Conservation (phyloP, 1,284 basidiomycete genomes). For the Taiwanofungus camphoratus region DNA sequence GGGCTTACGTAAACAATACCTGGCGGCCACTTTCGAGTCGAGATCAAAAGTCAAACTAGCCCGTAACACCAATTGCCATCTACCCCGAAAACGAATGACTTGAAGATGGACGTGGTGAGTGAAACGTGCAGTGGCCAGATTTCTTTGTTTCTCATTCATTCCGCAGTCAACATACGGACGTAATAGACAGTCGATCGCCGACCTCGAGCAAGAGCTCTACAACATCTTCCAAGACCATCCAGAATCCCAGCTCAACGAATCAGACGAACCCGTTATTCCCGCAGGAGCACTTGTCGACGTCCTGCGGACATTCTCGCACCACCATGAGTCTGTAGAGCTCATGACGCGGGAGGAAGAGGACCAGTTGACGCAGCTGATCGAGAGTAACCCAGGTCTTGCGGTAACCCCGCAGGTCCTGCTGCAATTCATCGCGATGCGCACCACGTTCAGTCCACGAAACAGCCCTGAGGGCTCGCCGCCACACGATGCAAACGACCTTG, state of each 20-base stretch:
- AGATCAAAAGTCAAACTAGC: neutral
- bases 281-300: constrained; percentile 64
- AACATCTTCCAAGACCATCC: constrained; percentile 62
- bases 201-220: constrained; percentile 62
- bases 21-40: too few relatives aligned
- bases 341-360: constrained; percentile 52
- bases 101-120: neutral
- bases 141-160: neutral
- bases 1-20: constrained; percentile 1
- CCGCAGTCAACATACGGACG: constrained; percentile 36
- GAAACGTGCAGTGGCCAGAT: too few relatives aligned
- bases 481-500: constrained; percentile 12
- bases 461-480: constrained; percentile 29
- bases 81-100: neutral
- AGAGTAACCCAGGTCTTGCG: constrained; percentile 54
- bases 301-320: constrained; percentile 51
- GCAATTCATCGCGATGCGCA: constrained; percentile 58
- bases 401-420: constrained; percentile 64
- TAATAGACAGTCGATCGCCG: constrained; percentile 57
- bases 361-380: constrained; percentile 49
- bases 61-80: neutral
- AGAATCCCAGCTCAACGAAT: constrained; percentile 45
- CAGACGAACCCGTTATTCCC: constrained; percentile 56
- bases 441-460: constrained; percentile 39
- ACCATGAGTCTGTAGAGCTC: constrained; percentile 53